These are phyloP conservation scores for Russula brevipes DNA, from an alignment of 768 basidiomycete genomes.

Conservation along the genomic window DNA sequence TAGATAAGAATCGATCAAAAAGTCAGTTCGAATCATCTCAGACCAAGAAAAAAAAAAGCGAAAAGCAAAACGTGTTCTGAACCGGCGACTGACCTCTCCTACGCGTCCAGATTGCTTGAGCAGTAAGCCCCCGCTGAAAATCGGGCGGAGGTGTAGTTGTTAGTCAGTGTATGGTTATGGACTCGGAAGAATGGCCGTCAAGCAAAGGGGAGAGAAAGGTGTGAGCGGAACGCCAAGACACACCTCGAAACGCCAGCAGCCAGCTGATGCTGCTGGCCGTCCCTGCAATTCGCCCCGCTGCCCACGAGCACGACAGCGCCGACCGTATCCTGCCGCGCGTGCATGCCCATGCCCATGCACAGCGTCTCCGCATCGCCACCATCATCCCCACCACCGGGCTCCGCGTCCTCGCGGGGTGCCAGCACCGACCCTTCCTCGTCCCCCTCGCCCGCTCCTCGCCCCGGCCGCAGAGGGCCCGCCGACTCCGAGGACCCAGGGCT, in stretches of 20 bases:
- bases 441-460: neutral
- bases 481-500: no score
- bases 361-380: neutral
- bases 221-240: neutral
- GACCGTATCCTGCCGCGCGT: conserved; percentile 65
- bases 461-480: neutral
- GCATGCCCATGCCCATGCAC: neutral
- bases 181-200: no score
- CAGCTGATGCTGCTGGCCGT: conserved; percentile 24
- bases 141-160: no score
- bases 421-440: neutral
- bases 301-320: conserved; percentile 59
- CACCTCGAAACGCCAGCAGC: conserved; percentile 78
- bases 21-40: neutral
- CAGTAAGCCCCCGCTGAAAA: conserved; percentile 66
- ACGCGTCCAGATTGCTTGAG: conserved; percentile 69
- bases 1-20: conserved; percentile 26
- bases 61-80: neutral
- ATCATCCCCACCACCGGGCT: no score
- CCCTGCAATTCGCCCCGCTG: conserved; percentile 32
- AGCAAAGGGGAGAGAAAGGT: neutral
- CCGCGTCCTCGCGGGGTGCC: neutral
- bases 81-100: conserved; percentile 52
- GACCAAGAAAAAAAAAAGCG: neutral
- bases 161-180: no score